Percentiles rank a stretch among this genome's conserved stretches.
phyloP scores from a whole-genome alignment of 176 grass and related monocot species.

The Oryza officinalis region DNA sequence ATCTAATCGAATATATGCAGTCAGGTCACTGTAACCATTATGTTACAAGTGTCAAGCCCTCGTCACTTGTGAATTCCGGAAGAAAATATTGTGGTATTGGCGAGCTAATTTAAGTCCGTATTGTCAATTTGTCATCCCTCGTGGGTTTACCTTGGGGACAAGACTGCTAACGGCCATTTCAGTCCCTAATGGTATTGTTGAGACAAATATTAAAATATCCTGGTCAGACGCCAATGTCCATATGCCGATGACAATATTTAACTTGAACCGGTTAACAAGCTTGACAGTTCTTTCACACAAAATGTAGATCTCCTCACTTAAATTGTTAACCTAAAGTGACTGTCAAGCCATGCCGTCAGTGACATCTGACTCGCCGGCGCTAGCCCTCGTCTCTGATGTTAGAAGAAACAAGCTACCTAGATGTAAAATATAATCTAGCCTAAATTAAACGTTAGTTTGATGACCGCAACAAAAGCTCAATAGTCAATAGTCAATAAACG shows the following conservation, averaged over 20 bases:
- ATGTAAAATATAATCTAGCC: neutral
- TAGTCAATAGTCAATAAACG: neutral
- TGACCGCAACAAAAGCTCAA: neutral
- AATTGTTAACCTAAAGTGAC: neutral
- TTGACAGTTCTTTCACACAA: neutral
- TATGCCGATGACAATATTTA: neutral
- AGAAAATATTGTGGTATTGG: neutral
- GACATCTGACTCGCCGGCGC: neutral
- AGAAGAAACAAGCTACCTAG: neutral
- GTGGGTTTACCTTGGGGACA: neutral
- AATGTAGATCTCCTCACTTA: no score
- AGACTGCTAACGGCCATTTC: no score
- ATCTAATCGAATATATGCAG: no score
- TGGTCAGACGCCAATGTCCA: neutral
- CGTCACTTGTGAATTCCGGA: neutral
- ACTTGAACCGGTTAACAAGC: neutral
- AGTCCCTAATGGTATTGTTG: no score
- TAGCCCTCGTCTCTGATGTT: neutral
- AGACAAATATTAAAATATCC: no score
- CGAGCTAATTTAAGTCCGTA: neutral
- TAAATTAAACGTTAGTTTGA: neutral
- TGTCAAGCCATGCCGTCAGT: neutral
- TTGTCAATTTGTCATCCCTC: neutral
- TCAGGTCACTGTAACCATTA: no score
- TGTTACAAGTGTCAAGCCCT: neutral